Base-by-base conservation (phyloP, 148 eudicot genomes). In the Limonium bicolor region DNA sequence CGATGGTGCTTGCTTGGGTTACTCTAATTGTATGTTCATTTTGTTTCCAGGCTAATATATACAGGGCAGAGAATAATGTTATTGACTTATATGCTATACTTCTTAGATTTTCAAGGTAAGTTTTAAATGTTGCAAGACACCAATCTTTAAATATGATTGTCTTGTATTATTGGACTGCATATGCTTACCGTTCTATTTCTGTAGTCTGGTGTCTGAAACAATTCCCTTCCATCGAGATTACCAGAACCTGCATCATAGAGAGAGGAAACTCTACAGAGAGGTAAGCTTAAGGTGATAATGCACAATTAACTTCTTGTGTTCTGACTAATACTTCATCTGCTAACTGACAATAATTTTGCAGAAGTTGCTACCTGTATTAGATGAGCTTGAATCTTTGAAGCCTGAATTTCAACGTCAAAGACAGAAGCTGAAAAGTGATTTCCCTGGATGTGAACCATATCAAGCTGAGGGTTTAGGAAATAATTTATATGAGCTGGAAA, bases 151-250 rank as follows among this genome's bases (percentile, higher is more conserved):
- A 30, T 54, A 28, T 54, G 13, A 25, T 55, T 55, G 26, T 23
- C 38, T 20, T 20, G 16, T 2, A 32, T 1, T 6, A 34, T 28
- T 48, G 28, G 28, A 48, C 7, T 49, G 9, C 25, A 34, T 54
- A 15, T 56, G 46, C 63, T 59, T 43, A 37, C 41, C 55, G 27
- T 58, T 43, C 9, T 26, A 55, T 53, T 49, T 49, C 28, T 55
- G n/a, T 69, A 88, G 97, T 66, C 77, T 88, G 86, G 83, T 88
- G 54, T 71, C 80, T 35, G 97, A 88, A 68, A 84, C 97, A 4
- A 88, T 88, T 61, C 94, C 84, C 40, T 64, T 24, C 61, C 97
- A 88, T 75, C 84, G 77, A 56, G 97, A 88, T 71, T 88, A 88
- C 66, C 87, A 55, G 56, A 49, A 58, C 55, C 73, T 57, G 20